Percentiles rank a stretch among this genome's conserved stretches.
Conservation (phyloP, 148 eudicot genomes). For the Camellia granthamiana region DNA sequence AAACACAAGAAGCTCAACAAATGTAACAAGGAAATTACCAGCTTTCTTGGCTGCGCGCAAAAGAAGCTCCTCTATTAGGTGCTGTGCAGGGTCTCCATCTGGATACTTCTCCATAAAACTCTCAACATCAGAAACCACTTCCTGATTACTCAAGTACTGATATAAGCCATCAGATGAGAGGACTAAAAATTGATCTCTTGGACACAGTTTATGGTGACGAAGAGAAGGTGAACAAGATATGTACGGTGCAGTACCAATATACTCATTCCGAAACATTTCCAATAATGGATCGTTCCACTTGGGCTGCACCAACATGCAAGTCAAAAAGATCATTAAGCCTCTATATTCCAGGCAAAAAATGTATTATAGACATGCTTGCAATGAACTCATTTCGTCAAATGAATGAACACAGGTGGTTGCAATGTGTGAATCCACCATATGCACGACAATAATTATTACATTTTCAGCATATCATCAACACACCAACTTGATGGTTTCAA, state of each 20-base stretch:
- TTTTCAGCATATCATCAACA: neutral
- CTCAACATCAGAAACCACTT: slow-evolving; percentile 86
- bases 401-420: neutral
- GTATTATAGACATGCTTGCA: neutral
- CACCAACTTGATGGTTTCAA: neutral
- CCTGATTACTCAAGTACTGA: slow-evolving; percentile 93
- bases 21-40: slow-evolving; percentile 40
- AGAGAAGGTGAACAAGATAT: slow-evolving; percentile 88
- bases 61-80: slow-evolving; percentile 96
- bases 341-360: neutral
- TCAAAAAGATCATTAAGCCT: slow-evolving; percentile 20
- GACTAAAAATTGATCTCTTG: slow-evolving; percentile 89
- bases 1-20: neutral
- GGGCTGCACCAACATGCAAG: slow-evolving; percentile 57
- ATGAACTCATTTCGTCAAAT: neutral
- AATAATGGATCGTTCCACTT: slow-evolving; percentile 78
- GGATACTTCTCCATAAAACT: slow-evolving; percentile 87
- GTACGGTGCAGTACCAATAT: slow-evolving; percentile 88
- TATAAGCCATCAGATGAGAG: slow-evolving; percentile 98
- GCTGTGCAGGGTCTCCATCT: slow-evolving; percentile 99
- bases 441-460: neutral
- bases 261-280: slow-evolving; percentile 96
- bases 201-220: slow-evolving; percentile 74
- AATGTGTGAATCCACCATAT: neutral
- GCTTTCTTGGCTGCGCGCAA: slow-evolving; percentile 98